Evolutionary conservation across 768 basidiomycete species (phyloP).

Genomic region (Suillus ampliporus): DNA sequence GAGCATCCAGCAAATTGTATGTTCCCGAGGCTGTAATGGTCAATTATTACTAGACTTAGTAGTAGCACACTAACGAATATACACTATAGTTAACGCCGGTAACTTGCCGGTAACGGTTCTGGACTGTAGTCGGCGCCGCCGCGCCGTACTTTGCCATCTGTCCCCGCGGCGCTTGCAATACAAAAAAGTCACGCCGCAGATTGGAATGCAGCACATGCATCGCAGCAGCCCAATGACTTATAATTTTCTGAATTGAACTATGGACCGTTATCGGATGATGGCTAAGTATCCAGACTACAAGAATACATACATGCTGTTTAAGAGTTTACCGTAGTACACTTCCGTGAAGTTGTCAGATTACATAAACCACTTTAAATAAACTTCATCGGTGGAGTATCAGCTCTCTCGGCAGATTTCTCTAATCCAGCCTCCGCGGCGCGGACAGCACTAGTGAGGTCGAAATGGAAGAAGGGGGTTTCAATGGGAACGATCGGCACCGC

Average conservation of each 20-base stretch:
- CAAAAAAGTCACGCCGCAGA: too few species aligned
- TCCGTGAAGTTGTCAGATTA: not conserved
- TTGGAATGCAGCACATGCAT: too few species aligned
- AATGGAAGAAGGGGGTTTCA: conserved; percentile 89
- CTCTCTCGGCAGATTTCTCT: not conserved
- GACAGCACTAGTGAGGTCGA: conserved; percentile 79
- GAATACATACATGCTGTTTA: not conserved
- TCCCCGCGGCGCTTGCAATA: too few species aligned
- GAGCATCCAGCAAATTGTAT: conserved; percentile 2
- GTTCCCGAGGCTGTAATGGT: too few species aligned
- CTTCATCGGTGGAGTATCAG: not conserved
- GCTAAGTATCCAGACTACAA: not conserved
- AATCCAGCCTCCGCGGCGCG: conserved; percentile 62
- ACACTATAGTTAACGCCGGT: too few species aligned
- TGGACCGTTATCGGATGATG: not conserved
- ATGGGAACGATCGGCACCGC: conserved; percentile 46
- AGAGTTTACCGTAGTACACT: not conserved
- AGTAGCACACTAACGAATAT: too few species aligned
- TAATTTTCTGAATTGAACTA: not conserved
- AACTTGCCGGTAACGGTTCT: too few species aligned
- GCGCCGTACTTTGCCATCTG: too few species aligned
- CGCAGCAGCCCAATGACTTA: too few species aligned
- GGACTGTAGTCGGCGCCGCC: too few species aligned
- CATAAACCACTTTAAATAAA: not conserved
- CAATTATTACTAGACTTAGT: too few species aligned